These are phyloP conservation scores for Collybia sp. DNA, from an alignment of 768 basidiomycete genomes.

Conservation along the genomic window DNA sequence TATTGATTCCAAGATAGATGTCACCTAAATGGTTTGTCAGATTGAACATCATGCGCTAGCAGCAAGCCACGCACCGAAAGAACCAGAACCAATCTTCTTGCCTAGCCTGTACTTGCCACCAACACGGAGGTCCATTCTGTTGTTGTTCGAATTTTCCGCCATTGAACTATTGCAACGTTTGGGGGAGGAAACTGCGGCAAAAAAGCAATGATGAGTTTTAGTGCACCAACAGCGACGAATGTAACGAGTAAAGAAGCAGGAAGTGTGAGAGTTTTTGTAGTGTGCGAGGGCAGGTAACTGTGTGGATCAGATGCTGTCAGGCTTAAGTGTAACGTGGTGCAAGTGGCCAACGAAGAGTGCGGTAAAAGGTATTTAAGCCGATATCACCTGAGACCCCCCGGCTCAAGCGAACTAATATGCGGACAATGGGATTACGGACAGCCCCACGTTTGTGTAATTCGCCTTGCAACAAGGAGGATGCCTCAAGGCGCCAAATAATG, in stretches of 20 bases:
- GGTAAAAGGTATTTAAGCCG: no score
- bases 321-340: conserved; percentile 30
- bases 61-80: conserved; percentile 69
- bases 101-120: conserved; percentile 97
- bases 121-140: conserved; percentile 81
- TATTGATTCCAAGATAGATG: conserved; percentile 99
- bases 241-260: conserved; percentile 14
- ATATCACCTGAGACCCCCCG: background rate
- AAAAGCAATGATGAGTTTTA: conserved; percentile 14
- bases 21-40: conserved; percentile 57
- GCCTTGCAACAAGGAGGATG: conserved; percentile 9
- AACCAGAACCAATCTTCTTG: conserved; percentile 99
- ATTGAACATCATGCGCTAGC: conserved; percentile 6
- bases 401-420: background rate
- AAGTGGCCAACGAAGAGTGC: conserved; percentile 20
- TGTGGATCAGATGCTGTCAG: conserved; percentile 37
- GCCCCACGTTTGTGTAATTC: conserved; percentile 13
- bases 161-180: conserved; percentile 32
- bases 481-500: conserved; percentile 5
- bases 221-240: conserved; percentile 9
- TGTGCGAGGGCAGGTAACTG: conserved; percentile 32
- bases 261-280: conserved; percentile 23
- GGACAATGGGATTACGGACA: background rate
- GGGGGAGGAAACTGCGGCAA: conserved; percentile 14
- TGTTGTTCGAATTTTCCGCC: conserved; percentile 62